Evolutionary conservation across 140 eudicot genomes (phyloP).

Genomic region (Stevia rebaudiana): DNA sequence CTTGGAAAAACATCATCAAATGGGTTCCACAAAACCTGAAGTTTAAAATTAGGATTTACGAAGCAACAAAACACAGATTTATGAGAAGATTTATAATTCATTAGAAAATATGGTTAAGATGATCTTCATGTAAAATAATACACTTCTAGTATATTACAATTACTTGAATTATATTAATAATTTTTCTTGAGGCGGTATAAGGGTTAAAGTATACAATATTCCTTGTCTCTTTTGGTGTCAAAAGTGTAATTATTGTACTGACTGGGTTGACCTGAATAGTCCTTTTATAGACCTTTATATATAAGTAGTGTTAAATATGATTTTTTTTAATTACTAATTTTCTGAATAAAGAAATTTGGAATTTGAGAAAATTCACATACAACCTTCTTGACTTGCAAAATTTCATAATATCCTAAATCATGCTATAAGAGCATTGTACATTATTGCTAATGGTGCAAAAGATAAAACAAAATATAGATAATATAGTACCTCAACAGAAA

Average conservation of each 20-base stretch:
- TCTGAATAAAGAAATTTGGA: background rate
- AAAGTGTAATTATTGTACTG: background rate
- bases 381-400: background rate
- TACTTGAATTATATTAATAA: background rate
- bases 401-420: background rate
- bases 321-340: background rate
- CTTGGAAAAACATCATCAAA: slow-evolving; percentile 93
- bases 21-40: slow-evolving; percentile 87
- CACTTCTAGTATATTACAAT: background rate
- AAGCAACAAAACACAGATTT: slow-evolving; percentile 9
- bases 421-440: background rate
- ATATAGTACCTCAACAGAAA: slow-evolving; percentile 58
- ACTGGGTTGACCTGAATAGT: background rate
- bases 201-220: too few relatives aligned
- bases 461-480: background rate
- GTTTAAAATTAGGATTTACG: slow-evolving; percentile 1
- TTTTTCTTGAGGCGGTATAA: slow-evolving; percentile 3
- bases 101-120: background rate
- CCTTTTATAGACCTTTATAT: background rate
- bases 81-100: background rate
- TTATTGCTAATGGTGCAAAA: background rate
- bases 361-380: background rate
- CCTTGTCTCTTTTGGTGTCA: background rate
- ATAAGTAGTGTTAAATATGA: background rate
- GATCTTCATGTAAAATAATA: background rate